Evolutionary conservation across 768 basidiomycete species (phyloP).

Genomic region (Filobasidium floriforme): DNA sequence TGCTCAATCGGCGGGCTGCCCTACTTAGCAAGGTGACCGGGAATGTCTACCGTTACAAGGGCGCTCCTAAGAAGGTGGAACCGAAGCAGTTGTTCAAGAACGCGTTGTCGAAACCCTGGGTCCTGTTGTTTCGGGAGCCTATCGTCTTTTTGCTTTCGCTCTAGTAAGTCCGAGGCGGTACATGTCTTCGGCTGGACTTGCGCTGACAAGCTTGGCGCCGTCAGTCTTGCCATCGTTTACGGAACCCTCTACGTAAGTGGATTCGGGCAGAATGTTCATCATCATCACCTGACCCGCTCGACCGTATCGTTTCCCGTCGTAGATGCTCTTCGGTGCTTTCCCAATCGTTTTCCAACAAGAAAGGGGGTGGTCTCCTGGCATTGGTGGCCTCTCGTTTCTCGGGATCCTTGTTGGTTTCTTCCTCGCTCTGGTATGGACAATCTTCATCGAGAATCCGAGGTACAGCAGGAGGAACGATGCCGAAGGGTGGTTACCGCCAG

Average conservation of each 20-base stretch:
- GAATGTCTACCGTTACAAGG: constrained; percentile 36
- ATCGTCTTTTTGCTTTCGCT: constrained; percentile 44
- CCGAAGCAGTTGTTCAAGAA: constrained; percentile 34
- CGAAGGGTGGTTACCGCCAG: constrained; percentile 42
- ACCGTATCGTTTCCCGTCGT: not conserved
- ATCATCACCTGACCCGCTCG: not conserved
- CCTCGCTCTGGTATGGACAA: constrained; percentile 28
- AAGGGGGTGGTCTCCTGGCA: constrained; percentile 46
- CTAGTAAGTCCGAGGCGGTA: constrained; percentile 23
- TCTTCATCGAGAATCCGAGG: constrained; percentile 42
- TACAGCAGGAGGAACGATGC: constrained; percentile 42
- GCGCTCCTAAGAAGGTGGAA: constrained; percentile 34
- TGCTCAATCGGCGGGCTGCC: constrained; percentile 38
- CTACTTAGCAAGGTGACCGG: constrained; percentile 40
- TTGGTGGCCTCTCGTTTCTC: constrained; percentile 46
- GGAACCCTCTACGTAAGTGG: constrained; percentile 28
- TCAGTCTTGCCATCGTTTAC: constrained; percentile 29
- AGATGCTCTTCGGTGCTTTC: constrained; percentile 45
- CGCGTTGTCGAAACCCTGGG: constrained; percentile 43
- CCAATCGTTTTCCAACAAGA: constrained; percentile 46
- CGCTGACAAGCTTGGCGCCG: not conserved
- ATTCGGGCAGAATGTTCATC: not conserved
- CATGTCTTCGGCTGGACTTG: not conserved
- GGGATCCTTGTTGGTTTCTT: constrained; percentile 42
- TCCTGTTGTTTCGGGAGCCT: constrained; percentile 44